These are phyloP conservation scores for Heliosperma pusillum DNA, from an alignment of 148 eudicot genomes.

Conservation along the genomic window DNA sequence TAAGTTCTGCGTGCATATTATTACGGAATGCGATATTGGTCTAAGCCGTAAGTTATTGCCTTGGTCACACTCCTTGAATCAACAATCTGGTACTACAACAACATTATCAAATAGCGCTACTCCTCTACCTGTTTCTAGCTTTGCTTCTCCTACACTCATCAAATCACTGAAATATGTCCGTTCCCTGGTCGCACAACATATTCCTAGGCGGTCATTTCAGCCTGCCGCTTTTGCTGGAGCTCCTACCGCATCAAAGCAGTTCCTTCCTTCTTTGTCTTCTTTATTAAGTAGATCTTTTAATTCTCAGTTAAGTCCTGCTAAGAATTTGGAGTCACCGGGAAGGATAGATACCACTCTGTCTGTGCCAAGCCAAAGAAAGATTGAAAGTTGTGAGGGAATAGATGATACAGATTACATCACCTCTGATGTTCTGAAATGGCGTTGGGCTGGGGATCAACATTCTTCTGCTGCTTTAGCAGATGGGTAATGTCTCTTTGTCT, in stretches of 20 bases:
- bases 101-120: constrained; percentile 38
- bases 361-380: constrained; percentile 56
- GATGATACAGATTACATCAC: constrained; percentile 71
- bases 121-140: constrained; percentile 87
- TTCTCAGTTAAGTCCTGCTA: constrained; percentile 73
- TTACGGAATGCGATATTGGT: constrained; percentile 78
- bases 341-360: constrained; percentile 59
- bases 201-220: constrained; percentile 82
- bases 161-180: constrained; percentile 94
- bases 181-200: constrained; percentile 81
- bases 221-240: constrained; percentile 92
- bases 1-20: constrained; percentile 78
- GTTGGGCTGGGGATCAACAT: constrained; percentile 75
- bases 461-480: constrained; percentile 51
- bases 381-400: constrained; percentile 55
- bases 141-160: constrained; percentile 74
- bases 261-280: constrained; percentile 90
- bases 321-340: constrained; percentile 58
- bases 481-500: constrained; percentile 48
- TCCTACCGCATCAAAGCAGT: constrained; percentile 68
- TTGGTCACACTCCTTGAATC: constrained; percentile 58
- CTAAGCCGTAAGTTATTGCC: constrained; percentile 60
- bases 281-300: constrained; percentile 87
- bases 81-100: constrained; percentile 48
- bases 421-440: constrained; percentile 84